phyloP scores from a whole-genome alignment of 2,329 filamentous ascomycete species.

The Fusarium marasasianum region DNA sequence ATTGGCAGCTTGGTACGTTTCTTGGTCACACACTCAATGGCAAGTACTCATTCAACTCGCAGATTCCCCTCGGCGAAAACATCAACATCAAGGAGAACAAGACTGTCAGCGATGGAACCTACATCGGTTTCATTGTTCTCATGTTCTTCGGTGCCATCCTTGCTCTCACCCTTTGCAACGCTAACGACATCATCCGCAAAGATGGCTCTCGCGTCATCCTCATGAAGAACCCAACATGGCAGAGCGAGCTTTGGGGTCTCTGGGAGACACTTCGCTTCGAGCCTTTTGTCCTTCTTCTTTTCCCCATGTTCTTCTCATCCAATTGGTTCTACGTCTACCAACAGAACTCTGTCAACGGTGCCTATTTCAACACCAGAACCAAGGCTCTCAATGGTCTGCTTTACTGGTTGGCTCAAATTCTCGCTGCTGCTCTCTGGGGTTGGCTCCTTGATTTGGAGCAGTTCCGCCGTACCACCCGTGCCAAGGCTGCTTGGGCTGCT shows the following conservation, averaged over 20 bases:
- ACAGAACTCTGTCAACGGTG: constrained; percentile 75
- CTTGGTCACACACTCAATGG: rapidly evolving
- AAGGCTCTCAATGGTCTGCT: constrained; percentile 76
- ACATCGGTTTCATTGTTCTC: constrained; percentile 86
- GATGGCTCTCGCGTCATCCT: constrained; percentile 84
- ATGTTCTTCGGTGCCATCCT: constrained; percentile 77
- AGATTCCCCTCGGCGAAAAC: constrained; percentile 55
- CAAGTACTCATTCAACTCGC: constrained; percentile 55
- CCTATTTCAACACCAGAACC: constrained; percentile 78
- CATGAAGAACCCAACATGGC: constrained; percentile 92
- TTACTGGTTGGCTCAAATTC: constrained; percentile 79
- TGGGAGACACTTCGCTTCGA: constrained; percentile 76
- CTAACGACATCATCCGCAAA: constrained; percentile 74
- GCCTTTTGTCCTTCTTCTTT: constrained; percentile 74
- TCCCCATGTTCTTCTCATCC: constrained; percentile 84
- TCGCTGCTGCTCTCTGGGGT: constrained; percentile 79
- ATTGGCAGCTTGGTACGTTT: constrained; percentile 73
- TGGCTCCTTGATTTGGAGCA: constrained; percentile 70
- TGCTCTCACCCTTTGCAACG: constrained; percentile 75
- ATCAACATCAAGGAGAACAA: constrained; percentile 41
- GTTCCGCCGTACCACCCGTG: constrained; percentile 72
- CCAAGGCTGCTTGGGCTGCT: constrained; percentile 68
- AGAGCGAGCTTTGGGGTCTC: constrained; percentile 79
- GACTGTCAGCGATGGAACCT: constrained; percentile 79
- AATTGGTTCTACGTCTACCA: constrained; percentile 90